Evolutionary conservation across 371 early-diverging fungal species (phyloP).

Genomic region (Circinella umbellata): DNA sequence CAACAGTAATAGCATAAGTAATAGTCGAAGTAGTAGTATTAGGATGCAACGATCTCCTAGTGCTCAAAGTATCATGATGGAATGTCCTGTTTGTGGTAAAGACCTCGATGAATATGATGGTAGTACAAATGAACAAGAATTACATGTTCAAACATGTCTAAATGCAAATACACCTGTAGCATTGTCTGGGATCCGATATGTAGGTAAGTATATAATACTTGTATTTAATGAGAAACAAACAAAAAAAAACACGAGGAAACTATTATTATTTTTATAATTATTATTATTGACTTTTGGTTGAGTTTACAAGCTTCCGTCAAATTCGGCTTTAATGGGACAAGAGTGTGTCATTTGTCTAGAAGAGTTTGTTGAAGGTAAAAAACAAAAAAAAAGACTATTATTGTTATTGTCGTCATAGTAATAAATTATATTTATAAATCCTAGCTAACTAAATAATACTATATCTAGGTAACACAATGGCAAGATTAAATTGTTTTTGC

Average conservation of each 20-base stretch:
- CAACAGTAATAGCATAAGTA: neutral
- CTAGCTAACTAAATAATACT: neutral
- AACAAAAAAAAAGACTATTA: neutral
- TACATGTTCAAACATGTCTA: conserved; percentile 75
- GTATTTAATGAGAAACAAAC: neutral
- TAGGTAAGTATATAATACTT: conserved; percentile 44
- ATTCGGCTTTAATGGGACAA: conserved; percentile 63
- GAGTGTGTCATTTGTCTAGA: conserved; percentile 89
- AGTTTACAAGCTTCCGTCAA: conserved; percentile 55
- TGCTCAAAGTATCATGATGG: conserved; percentile 65
- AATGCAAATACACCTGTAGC: conserved; percentile 40
- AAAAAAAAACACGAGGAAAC: neutral
- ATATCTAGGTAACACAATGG: conserved; percentile 62
- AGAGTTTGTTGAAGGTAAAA: conserved; percentile 67
- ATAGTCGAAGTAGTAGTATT: conserved; percentile 19
- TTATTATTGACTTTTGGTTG: conserved; percentile 2
- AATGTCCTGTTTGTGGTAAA: conserved; percentile 77
- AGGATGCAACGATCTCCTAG: conserved; percentile 41
- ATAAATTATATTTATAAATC: neutral
- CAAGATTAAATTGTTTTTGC: conserved; percentile 74
- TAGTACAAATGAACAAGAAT: conserved; percentile 58
- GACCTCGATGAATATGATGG: conserved; percentile 34
- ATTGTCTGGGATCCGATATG: conserved; percentile 62
- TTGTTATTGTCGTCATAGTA: neutral
- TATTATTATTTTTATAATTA: neutral